phyloP scores from a whole-genome alignment of 2,329 filamentous ascomycete genomes.

The Xylariaceae sp. region DNA sequence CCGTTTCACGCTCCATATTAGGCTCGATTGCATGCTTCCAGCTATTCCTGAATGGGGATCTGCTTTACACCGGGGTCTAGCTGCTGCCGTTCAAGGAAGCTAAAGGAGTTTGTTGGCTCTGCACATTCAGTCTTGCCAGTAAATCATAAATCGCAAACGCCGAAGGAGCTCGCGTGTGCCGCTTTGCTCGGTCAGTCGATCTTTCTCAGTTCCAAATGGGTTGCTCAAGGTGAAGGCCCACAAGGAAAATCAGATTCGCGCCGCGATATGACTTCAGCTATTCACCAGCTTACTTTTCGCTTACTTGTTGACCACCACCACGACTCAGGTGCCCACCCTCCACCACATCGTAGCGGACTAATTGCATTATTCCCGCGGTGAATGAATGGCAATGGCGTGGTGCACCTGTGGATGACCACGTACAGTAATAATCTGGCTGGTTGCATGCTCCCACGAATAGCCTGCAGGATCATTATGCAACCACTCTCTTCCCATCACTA shows the following conservation, averaged over 20 bases:
- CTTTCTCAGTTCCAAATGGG: too few species aligned
- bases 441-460: too few species aligned
- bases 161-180: too few species aligned
- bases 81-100: constrained; percentile 5
- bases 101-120: constrained; percentile 12
- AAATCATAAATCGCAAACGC: too few species aligned
- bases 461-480: too few species aligned
- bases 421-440: constrained; percentile 15
- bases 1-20: constrained; percentile 11
- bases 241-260: too few species aligned
- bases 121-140: too few species aligned
- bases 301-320: constrained; percentile 3
- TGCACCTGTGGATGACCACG: constrained; percentile 24
- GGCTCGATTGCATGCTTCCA: not conserved
- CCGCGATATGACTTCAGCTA: too few species aligned
- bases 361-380: constrained; percentile 5
- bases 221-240: too few species aligned
- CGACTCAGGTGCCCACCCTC: constrained; percentile 6
- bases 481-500: too few species aligned
- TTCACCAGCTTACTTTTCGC: not conserved
- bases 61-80: too few species aligned
- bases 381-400: constrained; percentile 21
- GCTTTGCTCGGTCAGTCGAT: too few species aligned
- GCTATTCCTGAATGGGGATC: constrained; percentile 14
- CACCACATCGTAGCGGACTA: constrained; percentile 14